phyloP scores from a whole-genome alignment of 164 flowering plant genomes.

The Platanus orientalis region DNA sequence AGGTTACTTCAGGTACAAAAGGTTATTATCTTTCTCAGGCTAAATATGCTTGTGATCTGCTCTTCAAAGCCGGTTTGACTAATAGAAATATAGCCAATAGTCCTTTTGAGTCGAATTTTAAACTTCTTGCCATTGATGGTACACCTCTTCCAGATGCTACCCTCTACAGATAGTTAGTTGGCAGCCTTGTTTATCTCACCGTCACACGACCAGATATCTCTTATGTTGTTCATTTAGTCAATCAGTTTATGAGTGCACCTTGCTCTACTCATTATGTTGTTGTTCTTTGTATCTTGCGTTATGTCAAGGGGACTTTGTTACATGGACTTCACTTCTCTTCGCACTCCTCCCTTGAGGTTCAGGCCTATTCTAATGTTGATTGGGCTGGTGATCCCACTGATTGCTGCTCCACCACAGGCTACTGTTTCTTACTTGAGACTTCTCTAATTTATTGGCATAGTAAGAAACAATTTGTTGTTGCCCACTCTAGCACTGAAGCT shows the following conservation, averaged over 20 bases:
- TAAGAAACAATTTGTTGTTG: too few relatives aligned
- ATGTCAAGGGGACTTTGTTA: not conserved
- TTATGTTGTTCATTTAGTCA: not conserved
- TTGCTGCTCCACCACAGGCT: too few relatives aligned
- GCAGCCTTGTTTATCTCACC: not conserved
- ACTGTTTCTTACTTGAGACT: too few relatives aligned
- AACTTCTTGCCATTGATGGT: not conserved
- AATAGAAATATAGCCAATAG: too few relatives aligned
- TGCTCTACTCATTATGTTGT: not conserved
- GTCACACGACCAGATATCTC: not conserved
- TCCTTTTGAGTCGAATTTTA: not conserved
- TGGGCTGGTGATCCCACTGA: too few relatives aligned
- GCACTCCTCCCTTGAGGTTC: not conserved
- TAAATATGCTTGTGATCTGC: not conserved
- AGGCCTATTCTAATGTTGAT: too few relatives aligned
- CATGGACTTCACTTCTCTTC: not conserved
- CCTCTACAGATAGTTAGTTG: not conserved
- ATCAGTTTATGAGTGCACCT: not conserved
- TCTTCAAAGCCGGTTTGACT: not conserved
- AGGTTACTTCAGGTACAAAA: not conserved
- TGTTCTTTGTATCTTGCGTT: not conserved
- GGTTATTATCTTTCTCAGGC: not conserved
- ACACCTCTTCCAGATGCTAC: not conserved
- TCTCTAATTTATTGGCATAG: too few relatives aligned
- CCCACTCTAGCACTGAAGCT: too few relatives aligned